These are phyloP conservation scores for Geotrichum citri-aurantii DNA, from an alignment of 1,139 yeast species.

Conservation along the genomic window DNA sequence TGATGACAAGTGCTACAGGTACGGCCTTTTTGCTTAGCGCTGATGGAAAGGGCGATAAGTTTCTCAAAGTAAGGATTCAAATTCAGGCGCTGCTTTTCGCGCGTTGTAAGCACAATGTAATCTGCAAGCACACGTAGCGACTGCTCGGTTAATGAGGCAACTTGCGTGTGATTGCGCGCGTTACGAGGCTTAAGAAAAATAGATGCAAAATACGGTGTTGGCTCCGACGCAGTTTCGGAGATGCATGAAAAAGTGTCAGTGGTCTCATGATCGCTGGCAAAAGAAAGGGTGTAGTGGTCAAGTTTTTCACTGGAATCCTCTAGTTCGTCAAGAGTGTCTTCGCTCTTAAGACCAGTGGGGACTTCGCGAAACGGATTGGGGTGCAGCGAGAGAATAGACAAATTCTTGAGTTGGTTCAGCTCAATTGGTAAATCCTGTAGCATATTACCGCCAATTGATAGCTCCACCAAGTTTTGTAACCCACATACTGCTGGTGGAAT, in stretches of 20 bases:
- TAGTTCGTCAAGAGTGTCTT: neutral
- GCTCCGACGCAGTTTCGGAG: slow-evolving; percentile 20
- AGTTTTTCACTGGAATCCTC: neutral
- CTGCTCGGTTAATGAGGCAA: slow-evolving; percentile 43
- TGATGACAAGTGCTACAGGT: slow-evolving; percentile 47
- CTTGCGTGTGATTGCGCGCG: slow-evolving; percentile 8
- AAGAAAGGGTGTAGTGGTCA: neutral
- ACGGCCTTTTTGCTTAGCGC: slow-evolving; percentile 44
- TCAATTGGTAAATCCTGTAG: slow-evolving; percentile 52
- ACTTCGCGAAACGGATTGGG: slow-evolving; percentile 41
- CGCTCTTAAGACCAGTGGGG: neutral
- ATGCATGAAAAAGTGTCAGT: slow-evolving; percentile 10
- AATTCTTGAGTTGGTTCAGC: slow-evolving; percentile 41
- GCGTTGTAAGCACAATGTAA: slow-evolving; percentile 40
- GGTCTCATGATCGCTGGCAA: neutral
- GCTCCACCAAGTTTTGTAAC: slow-evolving; percentile 42
- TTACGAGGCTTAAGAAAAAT: slow-evolving; percentile 7
- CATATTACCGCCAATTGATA: slow-evolving; percentile 50
- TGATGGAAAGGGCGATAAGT: slow-evolving; percentile 42
- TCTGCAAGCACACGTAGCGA: slow-evolving; percentile 43
- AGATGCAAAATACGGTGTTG: slow-evolving; percentile 8
- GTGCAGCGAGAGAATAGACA: slow-evolving; percentile 45
- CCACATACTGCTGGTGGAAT: slow-evolving; percentile 51
- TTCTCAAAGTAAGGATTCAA: slow-evolving; percentile 39
- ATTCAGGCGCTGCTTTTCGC: slow-evolving; percentile 43